Conservation (phyloP, 78 protist species). For the slime mould (Dictyostelium discoideum) region dicty_2.7 NC_007091.3:1078001-1078500, state of each 20-base stretch:
- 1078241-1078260: neutral
- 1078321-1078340: neutral
- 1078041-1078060: constrained; percentile 18
- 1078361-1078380: no score
- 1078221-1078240: neutral
- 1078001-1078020: neutral
- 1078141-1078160: neutral
- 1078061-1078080: constrained; percentile 1
- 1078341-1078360: neutral
- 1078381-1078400: no score
- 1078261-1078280: neutral
- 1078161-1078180: neutral
- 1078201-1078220: neutral
- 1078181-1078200: neutral
- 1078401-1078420: no score
- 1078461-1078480: no score
- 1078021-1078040: neutral
- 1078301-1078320: neutral
- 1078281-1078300: neutral
- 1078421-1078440: no score
- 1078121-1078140: constrained; percentile 38
- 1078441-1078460: no score
- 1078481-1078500: no score
- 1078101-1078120: constrained; percentile 6
- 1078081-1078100: neutral